Evolutionary conservation across 495 filamentous ascomycete species (phyloP), one percentile per base, ranked within the genome.

Genomic region (Pyrenula aspistea): DNA sequence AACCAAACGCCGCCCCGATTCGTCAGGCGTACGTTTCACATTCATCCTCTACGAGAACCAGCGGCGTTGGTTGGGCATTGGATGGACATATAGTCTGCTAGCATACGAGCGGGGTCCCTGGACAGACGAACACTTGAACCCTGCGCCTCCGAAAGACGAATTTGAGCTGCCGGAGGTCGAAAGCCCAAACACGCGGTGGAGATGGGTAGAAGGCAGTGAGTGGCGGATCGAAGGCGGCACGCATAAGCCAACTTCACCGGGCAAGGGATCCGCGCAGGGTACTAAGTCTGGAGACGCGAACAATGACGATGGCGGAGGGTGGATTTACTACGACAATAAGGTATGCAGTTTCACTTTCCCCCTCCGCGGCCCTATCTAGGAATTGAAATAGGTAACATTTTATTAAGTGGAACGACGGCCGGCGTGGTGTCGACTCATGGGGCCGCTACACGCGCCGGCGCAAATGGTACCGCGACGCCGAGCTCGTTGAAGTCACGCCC

Each of bases 301-400:
- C 15, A 65, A 70, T 4, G 73, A 82, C 15, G 84, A 82, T 24
- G 83, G 80, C 2, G 81, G 82, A 55, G 93, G 93, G 1, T 99
- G 93, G 93, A 87, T 95, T 50, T 99, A 93, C 70, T 96, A 95
- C 70, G 93, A 99, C 67, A 97, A 91, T 68, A 96, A 96, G 83
- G 90, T 92, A 69, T 21, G 74, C 67, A 47, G 56, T 31, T 8
- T 15, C 4, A 42, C 31, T 15, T 54, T 12, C 19, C 11, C 31
- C 15, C 53, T 12, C 4, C 21, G 54, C 12, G 24, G 56, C 23
- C 31, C 2, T 48, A 22, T 15, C 15, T 42, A n/a, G n/a, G n/a
- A n/a, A n/a, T n/a, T n/a, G n/a, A n/a, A n/a, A n/a, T n/a, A 36
- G 2, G 12, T 25, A 49, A 10, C 24, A 42, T 47, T 53, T 22